Evolutionary conservation across 202 grass and related monocot species (phyloP).

Genomic region (Schoenoplectus tabernaemontani): DNA sequence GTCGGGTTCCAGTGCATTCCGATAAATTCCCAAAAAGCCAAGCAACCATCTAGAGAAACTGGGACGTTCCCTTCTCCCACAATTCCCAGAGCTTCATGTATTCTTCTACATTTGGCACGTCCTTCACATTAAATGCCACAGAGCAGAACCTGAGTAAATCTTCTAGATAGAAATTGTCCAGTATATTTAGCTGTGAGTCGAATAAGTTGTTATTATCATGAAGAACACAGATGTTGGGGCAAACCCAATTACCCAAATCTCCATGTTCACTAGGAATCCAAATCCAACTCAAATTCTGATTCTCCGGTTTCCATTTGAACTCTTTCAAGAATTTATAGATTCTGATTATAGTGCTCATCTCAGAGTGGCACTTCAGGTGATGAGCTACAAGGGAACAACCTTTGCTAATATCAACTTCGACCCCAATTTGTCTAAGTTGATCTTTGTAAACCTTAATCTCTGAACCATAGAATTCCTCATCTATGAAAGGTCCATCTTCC

Average conservation of each 20-base stretch:
- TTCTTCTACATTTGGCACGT: constrained; percentile 26
- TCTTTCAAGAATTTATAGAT: constrained; percentile 41
- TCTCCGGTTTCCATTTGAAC: constrained; percentile 33
- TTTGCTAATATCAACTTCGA: constrained; percentile 25
- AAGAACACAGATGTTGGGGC: constrained; percentile 32
- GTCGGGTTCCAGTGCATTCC: constrained; percentile 26
- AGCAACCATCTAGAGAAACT: constrained; percentile 28
- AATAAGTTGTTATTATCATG: constrained; percentile 44
- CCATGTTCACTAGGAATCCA: constrained; percentile 38
- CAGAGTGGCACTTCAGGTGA: constrained; percentile 35
- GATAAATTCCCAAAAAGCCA: constrained; percentile 53
- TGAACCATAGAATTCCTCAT: constrained; percentile 56
- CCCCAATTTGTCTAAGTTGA: constrained; percentile 38
- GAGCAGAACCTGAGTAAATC: constrained; percentile 42
- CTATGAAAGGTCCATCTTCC: constrained; percentile 63
- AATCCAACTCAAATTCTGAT: constrained; percentile 29
- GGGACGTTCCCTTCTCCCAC: constrained; percentile 36
- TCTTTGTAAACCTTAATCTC: constrained; percentile 35
- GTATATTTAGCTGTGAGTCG: constrained; percentile 26
- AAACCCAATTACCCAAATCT: constrained; percentile 50
- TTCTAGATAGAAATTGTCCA: constrained; percentile 50
- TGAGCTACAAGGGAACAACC: constrained; percentile 32
- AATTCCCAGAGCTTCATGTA: constrained; percentile 39
- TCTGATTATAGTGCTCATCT: constrained; percentile 32
- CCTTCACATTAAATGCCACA: constrained; percentile 22